Evolutionary conservation across 306 rosid genomes (phyloP), one percentile per base, ranked within the genome.

Genomic region (Luffa acutangula): DNA sequence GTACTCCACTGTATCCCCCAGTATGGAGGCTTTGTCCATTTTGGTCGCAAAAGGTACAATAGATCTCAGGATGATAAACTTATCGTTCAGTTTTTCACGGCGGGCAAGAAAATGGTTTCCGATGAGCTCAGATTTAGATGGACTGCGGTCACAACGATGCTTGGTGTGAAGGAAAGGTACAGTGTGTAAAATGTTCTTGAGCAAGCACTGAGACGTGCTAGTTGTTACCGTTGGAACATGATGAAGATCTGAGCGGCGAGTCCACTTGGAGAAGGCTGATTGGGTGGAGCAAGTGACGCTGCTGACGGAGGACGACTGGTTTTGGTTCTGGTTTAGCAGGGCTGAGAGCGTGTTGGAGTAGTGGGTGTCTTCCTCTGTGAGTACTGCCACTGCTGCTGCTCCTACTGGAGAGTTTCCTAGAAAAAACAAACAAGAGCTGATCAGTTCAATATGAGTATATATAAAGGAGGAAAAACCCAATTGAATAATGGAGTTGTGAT

Each of bases 1-100:
- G 43, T 95, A 95, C 82, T 95, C 97, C n/a, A 95, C 91, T 1
- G 99, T 91, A 80, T 95, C 99, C 0, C 97, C 99, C 41, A 95
- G 37, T 46, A 95, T 93, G 0, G 99, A 95, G 2, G 97, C 97
- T 65, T 95, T 90, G 87, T 95, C 99, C 97, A 93, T 95, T 80
- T 91, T 95, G 17, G 99, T 95, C 25, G 91, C 94, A 51, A 95
- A 95, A 0, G 99, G 99, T 1, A 95, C 97, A 0, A 93, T 77
- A 0, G 99, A 95, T 76, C 99, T 84, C 1, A 95, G 63, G 2
- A 95, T 90, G 34, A 95, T 86, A 85, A 95, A 93, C 84, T 93
- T 85, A 81, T 95, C 94, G 62, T 95, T 91, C 3, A 95, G 94
- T 80, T 89, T 90, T 87, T 95, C 99, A 1, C 93, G 85, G 4